Percentiles rank a stretch among this genome's conserved stretches.
phyloP scores from a whole-genome alignment of 441 rosid species.

The Populus hybrid region DNA sequence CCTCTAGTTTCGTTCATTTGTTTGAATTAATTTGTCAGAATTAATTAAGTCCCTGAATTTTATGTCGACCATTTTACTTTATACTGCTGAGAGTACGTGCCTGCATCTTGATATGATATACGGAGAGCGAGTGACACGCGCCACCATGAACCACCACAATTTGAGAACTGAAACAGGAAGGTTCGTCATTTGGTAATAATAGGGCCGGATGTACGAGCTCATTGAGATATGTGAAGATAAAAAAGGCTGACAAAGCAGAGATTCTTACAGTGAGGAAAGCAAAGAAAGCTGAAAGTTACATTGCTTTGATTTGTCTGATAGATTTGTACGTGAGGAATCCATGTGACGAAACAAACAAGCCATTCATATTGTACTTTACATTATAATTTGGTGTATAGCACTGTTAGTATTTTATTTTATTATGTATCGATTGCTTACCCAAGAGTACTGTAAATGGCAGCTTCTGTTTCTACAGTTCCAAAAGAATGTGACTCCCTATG shows the following conservation, averaged over 20 bases:
- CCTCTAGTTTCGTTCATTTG: too few relatives aligned
- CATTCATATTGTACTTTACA: background rate
- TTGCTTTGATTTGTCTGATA: conserved; percentile 26
- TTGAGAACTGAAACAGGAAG: background rate
- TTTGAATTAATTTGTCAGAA: too few relatives aligned
- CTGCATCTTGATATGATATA: too few relatives aligned
- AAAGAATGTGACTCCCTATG: background rate
- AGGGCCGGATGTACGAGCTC: conserved; percentile 33
- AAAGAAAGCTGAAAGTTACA: conserved; percentile 13
- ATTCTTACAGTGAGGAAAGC: conserved; percentile 25
- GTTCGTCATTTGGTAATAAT: conserved; percentile 42
- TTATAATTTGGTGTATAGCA: background rate
- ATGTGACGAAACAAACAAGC: conserved; percentile 21
- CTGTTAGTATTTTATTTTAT: background rate
- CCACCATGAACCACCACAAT: background rate
- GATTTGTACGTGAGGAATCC: background rate
- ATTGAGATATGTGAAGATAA: conserved; percentile 12
- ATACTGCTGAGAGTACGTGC: background rate
- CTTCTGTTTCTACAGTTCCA: background rate
- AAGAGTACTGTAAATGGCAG: background rate
- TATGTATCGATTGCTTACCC: background rate
- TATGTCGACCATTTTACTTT: background rate
- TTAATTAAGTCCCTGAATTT: background rate
- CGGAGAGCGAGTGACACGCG: background rate
- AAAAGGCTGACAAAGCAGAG: conserved; percentile 25